These are phyloP conservation scores for Carex scoparia DNA, from an alignment of 176 grass and related monocot species.

Conservation along the genomic window DNA sequence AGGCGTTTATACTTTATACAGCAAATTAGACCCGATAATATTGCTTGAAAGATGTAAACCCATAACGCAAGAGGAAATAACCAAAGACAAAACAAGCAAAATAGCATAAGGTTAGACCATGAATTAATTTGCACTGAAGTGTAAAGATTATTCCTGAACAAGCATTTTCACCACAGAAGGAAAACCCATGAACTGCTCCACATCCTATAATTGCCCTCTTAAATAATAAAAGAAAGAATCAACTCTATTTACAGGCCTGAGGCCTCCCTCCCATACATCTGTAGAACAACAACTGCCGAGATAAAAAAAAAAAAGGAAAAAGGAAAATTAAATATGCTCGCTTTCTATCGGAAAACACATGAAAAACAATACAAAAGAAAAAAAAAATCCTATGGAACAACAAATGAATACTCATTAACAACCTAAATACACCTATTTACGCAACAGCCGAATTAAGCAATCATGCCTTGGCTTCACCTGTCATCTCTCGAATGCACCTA, in stretches of 20 bases:
- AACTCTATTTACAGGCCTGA: conserved; percentile 67
- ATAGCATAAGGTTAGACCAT: neutral
- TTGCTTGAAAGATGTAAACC: no score
- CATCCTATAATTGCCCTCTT: conserved; percentile 10
- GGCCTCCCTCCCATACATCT: conserved; percentile 34
- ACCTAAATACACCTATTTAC: conserved; percentile 35
- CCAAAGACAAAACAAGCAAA: neutral
- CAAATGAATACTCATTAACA: conserved; percentile 21
- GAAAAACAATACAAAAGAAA: conserved; percentile 21
- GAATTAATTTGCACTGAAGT: conserved; percentile 9
- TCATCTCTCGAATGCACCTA: conserved; percentile 35
- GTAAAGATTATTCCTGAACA: conserved; percentile 29
- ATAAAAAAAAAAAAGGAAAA: neutral
- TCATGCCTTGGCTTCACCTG: conserved; percentile 25
- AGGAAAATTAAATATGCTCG: conserved; percentile 2
- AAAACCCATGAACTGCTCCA: conserved; percentile 20
- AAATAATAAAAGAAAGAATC: conserved; percentile 20
- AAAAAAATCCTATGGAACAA: conserved; percentile 36
- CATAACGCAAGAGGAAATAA: no score
- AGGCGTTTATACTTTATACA: no score
- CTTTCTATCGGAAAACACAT: conserved; percentile 1
- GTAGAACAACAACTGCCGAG: neutral
- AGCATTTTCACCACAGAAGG: conserved; percentile 5
- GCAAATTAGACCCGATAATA: no score
- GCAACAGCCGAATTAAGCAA: neutral